Evolutionary conservation across 768 basidiomycete species (phyloP), one percentile per base, ranked within the genome.

Genomic region (Suillus ampliporus): DNA sequence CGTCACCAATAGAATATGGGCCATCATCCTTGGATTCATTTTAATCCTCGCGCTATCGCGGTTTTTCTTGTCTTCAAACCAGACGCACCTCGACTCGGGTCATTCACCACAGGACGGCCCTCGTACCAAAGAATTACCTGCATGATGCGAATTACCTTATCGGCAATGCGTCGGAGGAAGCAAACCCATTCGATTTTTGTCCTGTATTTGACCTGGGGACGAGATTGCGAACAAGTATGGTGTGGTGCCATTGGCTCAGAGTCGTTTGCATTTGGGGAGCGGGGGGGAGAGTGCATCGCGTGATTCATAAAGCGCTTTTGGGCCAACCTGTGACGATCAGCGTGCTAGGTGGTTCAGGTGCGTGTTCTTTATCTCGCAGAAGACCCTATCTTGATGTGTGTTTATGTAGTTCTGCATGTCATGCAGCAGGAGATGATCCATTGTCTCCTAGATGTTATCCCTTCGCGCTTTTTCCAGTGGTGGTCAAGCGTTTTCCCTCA

Each of bases 401-500:
- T 31, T 46, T 58, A 40, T n/a, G 64, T 66, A 95, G 95, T 97
- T 95, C 95, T 60, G 87, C 95, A 1, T 98, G 95, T 73, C 92
- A 96, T 71, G 95, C 96, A 23, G 90, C 95, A 10, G 96, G 95
- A 2, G 90, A 96, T 71, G 92, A 96, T 73, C 94, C 94, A 5
- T 81, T 97, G 61, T 86, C 92, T 0, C 82, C 91, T 0, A 77
- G 77, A 65, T 96, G 97, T 75, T 99, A 98, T 76, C 97, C n/a
- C 97, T 1, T 89, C 92, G n/a, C 87, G 87, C 58, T 93, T 99
- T 80, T 99, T 99, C 81, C 82, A 89, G 57, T 99, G 97, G 97
- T 97, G 97, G 93, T 94, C 96, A 77, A 84, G 82, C 59, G 86
- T 99, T n/a, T 99, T 99, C 78, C 97, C 97, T 0, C 94, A 99